These are phyloP conservation scores for Debaryomycetaceae sp. DNA, from an alignment of 1,139 yeast species.

Conservation along the genomic window DNA sequence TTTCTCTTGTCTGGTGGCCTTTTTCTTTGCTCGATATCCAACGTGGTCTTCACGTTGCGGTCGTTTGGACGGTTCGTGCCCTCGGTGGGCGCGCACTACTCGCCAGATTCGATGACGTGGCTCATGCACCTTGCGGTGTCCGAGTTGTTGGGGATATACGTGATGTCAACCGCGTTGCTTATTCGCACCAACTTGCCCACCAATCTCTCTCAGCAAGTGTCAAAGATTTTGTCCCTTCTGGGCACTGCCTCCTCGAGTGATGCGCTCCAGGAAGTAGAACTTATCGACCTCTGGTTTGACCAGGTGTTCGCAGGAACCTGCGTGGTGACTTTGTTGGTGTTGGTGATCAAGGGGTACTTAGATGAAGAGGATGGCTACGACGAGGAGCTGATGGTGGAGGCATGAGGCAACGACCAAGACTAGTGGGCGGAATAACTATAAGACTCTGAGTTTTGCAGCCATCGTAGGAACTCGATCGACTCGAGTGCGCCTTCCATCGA, in stretches of 20 bases:
- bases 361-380: constrained; percentile 23
- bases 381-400: constrained; percentile 31
- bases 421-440: no score
- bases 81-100: constrained; percentile 16
- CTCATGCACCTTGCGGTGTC: constrained; percentile 51
- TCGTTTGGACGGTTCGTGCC: constrained; percentile 35
- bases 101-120: constrained; percentile 29
- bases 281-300: constrained; percentile 81
- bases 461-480: no score
- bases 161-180: constrained; percentile 73
- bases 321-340: constrained; percentile 45
- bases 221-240: constrained; percentile 38
- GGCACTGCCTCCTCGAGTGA: constrained; percentile 25
- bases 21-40: constrained; percentile 65
- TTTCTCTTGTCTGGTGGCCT: constrained; percentile 61
- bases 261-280: constrained; percentile 41
- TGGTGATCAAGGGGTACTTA: constrained; percentile 19
- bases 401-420: no score
- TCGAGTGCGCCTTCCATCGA: no score
- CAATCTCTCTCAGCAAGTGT: constrained; percentile 49
- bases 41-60: constrained; percentile 50
- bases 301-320: constrained; percentile 61
- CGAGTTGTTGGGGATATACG: constrained; percentile 73
- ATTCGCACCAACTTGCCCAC: constrained; percentile 71
- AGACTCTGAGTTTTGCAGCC: no score